Conservation (phyloP, 148 eudicot genomes). For the Selenicereus undatus region DNA sequence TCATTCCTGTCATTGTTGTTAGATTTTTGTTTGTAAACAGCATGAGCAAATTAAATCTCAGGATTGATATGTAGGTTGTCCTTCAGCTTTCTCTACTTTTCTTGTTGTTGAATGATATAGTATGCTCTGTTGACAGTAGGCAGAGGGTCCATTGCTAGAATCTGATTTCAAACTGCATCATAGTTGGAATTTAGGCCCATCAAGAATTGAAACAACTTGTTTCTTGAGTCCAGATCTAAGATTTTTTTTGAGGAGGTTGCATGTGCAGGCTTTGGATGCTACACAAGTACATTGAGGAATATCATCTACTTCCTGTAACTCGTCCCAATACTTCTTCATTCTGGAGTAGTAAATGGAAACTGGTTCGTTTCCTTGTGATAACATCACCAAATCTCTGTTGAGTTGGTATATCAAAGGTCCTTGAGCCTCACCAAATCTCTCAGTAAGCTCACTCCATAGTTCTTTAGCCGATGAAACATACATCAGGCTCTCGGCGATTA, state of each 20-base stretch:
- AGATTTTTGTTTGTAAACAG: not conserved
- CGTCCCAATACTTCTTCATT: not conserved
- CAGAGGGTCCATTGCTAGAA: not conserved
- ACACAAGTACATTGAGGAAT: conserved; percentile 10
- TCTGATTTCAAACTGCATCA: not conserved
- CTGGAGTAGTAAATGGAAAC: too few species aligned
- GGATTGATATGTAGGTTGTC: not conserved
- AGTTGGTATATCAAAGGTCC: not conserved
- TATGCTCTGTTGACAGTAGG: not conserved
- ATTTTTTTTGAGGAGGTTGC: not conserved
- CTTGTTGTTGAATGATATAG: not conserved
- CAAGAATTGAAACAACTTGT: not conserved
- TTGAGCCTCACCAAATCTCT: conserved; percentile 7
- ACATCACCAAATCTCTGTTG: not conserved
- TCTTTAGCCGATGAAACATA: not conserved
- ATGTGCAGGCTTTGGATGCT: not conserved
- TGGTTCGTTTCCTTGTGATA: too few species aligned
- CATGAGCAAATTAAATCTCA: not conserved
- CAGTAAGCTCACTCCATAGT: not conserved
- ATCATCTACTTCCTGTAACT: not conserved
- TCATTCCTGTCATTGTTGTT: not conserved
- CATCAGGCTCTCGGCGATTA: not conserved
- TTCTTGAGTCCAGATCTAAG: too few species aligned
- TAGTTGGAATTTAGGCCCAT: not conserved
- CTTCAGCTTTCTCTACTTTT: not conserved